These are phyloP conservation scores for Colletotrichum truncatum DNA, from an alignment of 2,329 filamentous ascomycete species.

Conservation along the genomic window DNA sequence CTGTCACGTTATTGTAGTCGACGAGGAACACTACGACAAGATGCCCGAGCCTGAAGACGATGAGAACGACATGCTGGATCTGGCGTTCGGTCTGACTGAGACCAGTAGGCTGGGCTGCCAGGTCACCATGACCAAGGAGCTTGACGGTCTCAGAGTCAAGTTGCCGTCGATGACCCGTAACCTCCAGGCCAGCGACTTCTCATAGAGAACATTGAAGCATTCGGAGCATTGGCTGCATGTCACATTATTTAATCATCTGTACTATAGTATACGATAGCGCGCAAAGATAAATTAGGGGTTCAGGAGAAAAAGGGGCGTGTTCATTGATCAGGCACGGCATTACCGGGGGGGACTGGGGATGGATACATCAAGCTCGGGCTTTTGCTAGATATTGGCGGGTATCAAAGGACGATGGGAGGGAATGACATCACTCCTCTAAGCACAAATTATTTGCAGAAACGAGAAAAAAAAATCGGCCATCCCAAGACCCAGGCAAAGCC, in stretches of 20 bases:
- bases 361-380: slow-evolving; percentile 23
- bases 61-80: slow-evolving; percentile 90
- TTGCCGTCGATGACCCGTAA: slow-evolving; percentile 96
- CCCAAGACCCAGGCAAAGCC: slow-evolving; percentile 16
- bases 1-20: slow-evolving; percentile 86
- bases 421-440: slow-evolving; percentile 36
- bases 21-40: slow-evolving; percentile 78
- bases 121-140: slow-evolving; percentile 88
- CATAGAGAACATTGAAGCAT: slow-evolving; percentile 38
- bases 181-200: slow-evolving; percentile 93
- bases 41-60: slow-evolving; percentile 83
- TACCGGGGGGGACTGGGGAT: slow-evolving; percentile 3
- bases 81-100: slow-evolving; percentile 90
- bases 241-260: slow-evolving; percentile 24
- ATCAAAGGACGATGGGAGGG: slow-evolving; percentile 33
- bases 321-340: slow-evolving; percentile 21
- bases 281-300: not conserved
- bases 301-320: not conserved
- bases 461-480: not conserved
- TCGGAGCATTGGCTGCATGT: slow-evolving; percentile 18
- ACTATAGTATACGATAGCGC: slow-evolving; percentile 24
- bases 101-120: slow-evolving; percentile 87
- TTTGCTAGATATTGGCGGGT: slow-evolving; percentile 31
- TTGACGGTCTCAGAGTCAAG: slow-evolving; percentile 86
- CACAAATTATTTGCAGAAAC: slow-evolving; percentile 8